These are phyloP conservation scores for Capsicum rhomboideum DNA, from an alignment of 257 asterid species.

Conservation along the genomic window DNA sequence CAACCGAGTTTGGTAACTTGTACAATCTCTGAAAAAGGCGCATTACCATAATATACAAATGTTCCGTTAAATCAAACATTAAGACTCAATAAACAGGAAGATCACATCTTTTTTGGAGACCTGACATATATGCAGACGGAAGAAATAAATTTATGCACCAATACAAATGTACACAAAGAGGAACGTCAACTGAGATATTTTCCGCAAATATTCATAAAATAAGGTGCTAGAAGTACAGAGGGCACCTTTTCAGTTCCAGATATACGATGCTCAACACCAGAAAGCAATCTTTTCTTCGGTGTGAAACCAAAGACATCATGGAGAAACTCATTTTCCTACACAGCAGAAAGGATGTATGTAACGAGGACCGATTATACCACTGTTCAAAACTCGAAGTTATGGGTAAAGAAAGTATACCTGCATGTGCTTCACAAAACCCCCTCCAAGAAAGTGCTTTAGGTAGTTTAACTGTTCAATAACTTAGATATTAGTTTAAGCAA, in stretches of 20 bases:
- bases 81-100: not conserved
- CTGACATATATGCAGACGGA: not conserved
- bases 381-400: not conserved
- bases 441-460: slow-evolving; percentile 87
- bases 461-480: slow-evolving; percentile 55
- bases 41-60: not conserved
- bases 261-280: slow-evolving; percentile 45
- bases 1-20: slow-evolving; percentile 72
- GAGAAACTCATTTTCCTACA: slow-evolving; percentile 83
- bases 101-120: no score
- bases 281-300: slow-evolving; percentile 48
- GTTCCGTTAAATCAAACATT: not conserved
- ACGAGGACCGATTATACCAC: not conserved
- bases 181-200: no score
- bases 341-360: not conserved
- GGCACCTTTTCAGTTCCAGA: slow-evolving; percentile 63
- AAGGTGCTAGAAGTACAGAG: not conserved
- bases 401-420: slow-evolving; percentile 38
- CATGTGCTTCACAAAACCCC: slow-evolving; percentile 95
- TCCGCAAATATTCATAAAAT: no score
- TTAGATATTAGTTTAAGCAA: not conserved
- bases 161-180: not conserved
- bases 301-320: slow-evolving; percentile 69
- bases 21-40: slow-evolving; percentile 48
- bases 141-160: not conserved